Base-by-base conservation (phyloP, 2,329 filamentous ascomycete species). In the Claviceps paspali region DNA sequence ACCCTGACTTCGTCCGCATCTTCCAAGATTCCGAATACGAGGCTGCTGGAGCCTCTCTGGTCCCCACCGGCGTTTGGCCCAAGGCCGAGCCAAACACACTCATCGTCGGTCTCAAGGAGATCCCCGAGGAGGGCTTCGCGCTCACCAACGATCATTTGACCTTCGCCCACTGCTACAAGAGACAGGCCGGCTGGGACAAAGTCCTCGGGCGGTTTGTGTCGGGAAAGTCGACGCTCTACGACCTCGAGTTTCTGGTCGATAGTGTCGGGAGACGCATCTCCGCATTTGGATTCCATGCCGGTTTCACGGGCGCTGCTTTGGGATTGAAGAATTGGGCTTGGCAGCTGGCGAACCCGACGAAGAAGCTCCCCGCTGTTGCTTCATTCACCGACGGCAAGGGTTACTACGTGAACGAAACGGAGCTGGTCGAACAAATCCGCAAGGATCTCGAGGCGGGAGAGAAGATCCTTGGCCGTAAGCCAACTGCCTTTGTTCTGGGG, bases 201-300 rank as follows among this genome's bases (percentile, higher is more conserved):
- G 82, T 85, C 5, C 73, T 94, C n/a, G 68, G 76, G 40, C 72
- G 87, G 39, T 95, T 86, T 57, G 71, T 81, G 21, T 70, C 75
- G 18, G 85, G 83, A 40, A 46, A 46, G 4, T 49, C 45, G 5
- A 31, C 46, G 6, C 73, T 95, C 11, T 73, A 86, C 41, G 87
- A 95, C 51, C 70, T 95, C 27, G 87, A 94, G 55, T 95, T 94
- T 56, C 67, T 95, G 27, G 72, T 74, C 28, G 80, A 92, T 47
- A 72, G 78, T 45, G 68, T 63, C 22, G 82, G 82, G 27, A 67
- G 81, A 33, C 65, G 82, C 43, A 77, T 87, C 1, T 78, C 79
- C 7, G 76, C 77, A 1, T 84, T 85, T 49, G 72, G 79, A 11
- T 82, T 77, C 57, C 73, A 79, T 43, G 84, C 83, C 22, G 84